Evolutionary conservation across 2,329 filamentous ascomycete genomes (phyloP).

Genomic region (Aspergillus jensenii): DNA sequence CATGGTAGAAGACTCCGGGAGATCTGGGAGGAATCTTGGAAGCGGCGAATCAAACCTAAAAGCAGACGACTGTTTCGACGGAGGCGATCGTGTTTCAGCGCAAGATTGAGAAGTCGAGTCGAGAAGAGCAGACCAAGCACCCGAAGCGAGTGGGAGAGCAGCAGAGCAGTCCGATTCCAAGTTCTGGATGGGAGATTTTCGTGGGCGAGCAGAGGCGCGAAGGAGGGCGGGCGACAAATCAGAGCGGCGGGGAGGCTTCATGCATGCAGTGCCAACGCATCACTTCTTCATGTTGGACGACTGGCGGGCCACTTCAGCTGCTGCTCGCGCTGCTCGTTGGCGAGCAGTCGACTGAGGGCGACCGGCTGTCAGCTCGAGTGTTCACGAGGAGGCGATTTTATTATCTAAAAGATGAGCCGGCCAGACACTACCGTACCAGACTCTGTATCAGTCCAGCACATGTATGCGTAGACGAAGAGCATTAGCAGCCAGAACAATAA

Average conservation of each 20-base stretch:
- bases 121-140: background rate
- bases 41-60: background rate
- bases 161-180: background rate
- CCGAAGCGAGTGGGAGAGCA: background rate
- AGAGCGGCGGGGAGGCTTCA: constrained; percentile 25
- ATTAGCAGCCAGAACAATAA: background rate
- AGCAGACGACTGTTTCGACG: background rate
- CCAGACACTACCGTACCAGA: background rate
- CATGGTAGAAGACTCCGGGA: background rate
- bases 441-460: background rate
- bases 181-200: constrained; percentile 6
- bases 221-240: constrained; percentile 32
- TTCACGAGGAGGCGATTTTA: background rate
- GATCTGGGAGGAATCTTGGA: background rate
- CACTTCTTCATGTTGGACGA: constrained; percentile 8
- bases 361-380: background rate
- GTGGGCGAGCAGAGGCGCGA: constrained; percentile 15
- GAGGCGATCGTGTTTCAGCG: constrained; percentile 5
- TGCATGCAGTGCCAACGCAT: constrained; percentile 35
- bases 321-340: background rate
- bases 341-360: background rate
- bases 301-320: background rate
- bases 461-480: background rate
- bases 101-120: background rate
- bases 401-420: too few species aligned